These are phyloP conservation scores for Sextonia rubra DNA, from an alignment of 164 flowering plant genomes.

Conservation along the genomic window DNA sequence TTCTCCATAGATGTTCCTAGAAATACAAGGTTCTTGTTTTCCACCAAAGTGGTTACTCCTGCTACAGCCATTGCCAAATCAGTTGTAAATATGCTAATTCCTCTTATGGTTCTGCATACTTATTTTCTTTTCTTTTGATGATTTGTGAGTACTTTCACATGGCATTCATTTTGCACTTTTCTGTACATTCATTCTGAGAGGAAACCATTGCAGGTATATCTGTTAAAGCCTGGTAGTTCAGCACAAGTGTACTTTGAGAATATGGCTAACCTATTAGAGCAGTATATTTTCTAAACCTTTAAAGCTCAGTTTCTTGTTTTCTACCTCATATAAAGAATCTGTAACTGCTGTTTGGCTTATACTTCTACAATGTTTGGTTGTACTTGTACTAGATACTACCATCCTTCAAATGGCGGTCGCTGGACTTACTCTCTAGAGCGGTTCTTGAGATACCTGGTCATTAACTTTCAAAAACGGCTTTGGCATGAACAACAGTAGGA, in stretches of 20 bases:
- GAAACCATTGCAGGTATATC: slow-evolving; percentile 63
- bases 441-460: slow-evolving; percentile 72
- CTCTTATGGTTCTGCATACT: neutral
- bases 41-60: slow-evolving; percentile 64
- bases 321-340: neutral
- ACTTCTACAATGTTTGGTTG: slow-evolving; percentile 6
- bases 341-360: slow-evolving; percentile 3
- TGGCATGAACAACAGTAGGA: slow-evolving; percentile 78
- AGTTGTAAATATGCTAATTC: slow-evolving; percentile 52
- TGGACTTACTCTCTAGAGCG: slow-evolving; percentile 95
- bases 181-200: slow-evolving; percentile 3
- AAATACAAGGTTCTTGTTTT: slow-evolving; percentile 90
- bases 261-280: slow-evolving; percentile 95
- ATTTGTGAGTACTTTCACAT: neutral
- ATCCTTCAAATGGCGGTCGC: slow-evolving; percentile 99
- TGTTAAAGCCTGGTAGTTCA: slow-evolving; percentile 73
- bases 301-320: slow-evolving; percentile 13
- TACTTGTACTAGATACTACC: slow-evolving; percentile 67
- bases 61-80: slow-evolving; percentile 87
- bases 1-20: slow-evolving; percentile 87
- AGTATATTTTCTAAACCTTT: slow-evolving; percentile 55
- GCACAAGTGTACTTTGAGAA: slow-evolving; percentile 75
- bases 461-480: slow-evolving; percentile 72
- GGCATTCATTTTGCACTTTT: neutral
- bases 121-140: slow-evolving; percentile 1